A percentile compares a stretch with the other conserved stretches of the same genome.
These are phyloP conservation scores for Pigoraptor vietnamica DNA, from an alignment of 78 protist species.

Conservation along the genomic window DNA sequence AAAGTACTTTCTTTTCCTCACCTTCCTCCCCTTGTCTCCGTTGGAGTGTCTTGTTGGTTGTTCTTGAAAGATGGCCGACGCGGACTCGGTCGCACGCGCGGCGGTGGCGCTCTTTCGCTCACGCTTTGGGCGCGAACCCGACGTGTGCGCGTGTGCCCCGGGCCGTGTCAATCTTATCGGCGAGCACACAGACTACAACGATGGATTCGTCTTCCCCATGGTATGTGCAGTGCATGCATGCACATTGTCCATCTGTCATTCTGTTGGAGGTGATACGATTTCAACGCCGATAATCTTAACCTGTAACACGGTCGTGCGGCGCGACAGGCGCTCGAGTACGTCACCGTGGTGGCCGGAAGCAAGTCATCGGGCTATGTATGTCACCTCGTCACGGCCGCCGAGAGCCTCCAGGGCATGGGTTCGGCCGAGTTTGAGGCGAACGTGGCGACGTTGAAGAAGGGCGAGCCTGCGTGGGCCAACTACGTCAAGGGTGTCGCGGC, in stretches of 20 bases:
- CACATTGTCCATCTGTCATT: neutral
- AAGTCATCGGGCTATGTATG: neutral
- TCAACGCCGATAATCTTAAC: too few species aligned
- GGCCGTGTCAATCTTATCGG: conserved; percentile 49
- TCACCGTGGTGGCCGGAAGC: neutral
- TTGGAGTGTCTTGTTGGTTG: too few species aligned
- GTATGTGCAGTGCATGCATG: neutral
- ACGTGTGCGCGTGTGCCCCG: conserved; percentile 18
- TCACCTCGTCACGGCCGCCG: neutral
- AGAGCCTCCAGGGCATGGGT: neutral
- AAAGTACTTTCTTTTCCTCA: too few species aligned
- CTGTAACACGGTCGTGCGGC: too few species aligned
- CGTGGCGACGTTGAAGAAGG: neutral
- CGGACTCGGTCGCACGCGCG: neutral
- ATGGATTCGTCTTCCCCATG: conserved; percentile 30
- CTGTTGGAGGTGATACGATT: too few species aligned
- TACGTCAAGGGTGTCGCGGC: conserved; percentile 25
- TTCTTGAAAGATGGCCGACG: neutral
- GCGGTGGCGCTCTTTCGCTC: neutral
- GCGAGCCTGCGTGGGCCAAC: conserved; percentile 26
- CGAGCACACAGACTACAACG: conserved; percentile 45
- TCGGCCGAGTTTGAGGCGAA: neutral
- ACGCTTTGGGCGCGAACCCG: neutral
- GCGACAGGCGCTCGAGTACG: neutral
- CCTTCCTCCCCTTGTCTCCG: too few species aligned